Evolutionary conservation across 1,139 yeast genomes (phyloP), one percentile per base, ranked within the genome.

Genomic region (Pichia sp.): DNA sequence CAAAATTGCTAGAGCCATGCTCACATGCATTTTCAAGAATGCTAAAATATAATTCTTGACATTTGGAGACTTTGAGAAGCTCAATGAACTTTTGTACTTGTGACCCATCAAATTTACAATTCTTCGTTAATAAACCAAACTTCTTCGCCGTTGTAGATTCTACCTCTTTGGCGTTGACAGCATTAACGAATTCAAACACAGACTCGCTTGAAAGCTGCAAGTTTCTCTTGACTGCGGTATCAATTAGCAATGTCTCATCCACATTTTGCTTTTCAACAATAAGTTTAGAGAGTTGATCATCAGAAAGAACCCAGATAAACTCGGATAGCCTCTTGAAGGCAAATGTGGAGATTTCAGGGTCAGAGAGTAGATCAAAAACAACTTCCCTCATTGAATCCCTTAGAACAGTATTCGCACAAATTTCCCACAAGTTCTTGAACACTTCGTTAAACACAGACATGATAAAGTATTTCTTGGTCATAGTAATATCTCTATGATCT

Each of bases 371-470:
- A 4, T 34, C 14, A 20, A 9, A 20, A 11, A 37, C 15, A 5
- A 16, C 12, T 3, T 31, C 27, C 8, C 22, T 33, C n/a, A 40
- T 29, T 2, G 32, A 24, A 5, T 26, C 17, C 27, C 37, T 38
- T 12, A 29, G 33, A 11, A 19, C 21, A 12, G 8, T 11, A 15
- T 29, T 22, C 10, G 21, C 17, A 13, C 38, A 28, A 10, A 9
- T 17, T 5, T 42, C 39, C 38, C 39, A 40, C 15, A 68, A 45
- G 40, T 58, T 66, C 11, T 50, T 50, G 27, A 68, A 63, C 2
- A 70, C 51, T 40, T 70, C 74, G 44, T 59, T 60, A 7, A 69
- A 34, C 3, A 68, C 45, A 5, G 53, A 50, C 23, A 64, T 51
- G 3, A 58, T 55, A 32, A 61, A 57, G 2, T 39, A 18, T n/a